Evolutionary conservation across 2,329 filamentous ascomycete genomes (phyloP), one percentile per base, ranked within the genome.

Genomic region (Calonectria pseudoreteaudii): DNA sequence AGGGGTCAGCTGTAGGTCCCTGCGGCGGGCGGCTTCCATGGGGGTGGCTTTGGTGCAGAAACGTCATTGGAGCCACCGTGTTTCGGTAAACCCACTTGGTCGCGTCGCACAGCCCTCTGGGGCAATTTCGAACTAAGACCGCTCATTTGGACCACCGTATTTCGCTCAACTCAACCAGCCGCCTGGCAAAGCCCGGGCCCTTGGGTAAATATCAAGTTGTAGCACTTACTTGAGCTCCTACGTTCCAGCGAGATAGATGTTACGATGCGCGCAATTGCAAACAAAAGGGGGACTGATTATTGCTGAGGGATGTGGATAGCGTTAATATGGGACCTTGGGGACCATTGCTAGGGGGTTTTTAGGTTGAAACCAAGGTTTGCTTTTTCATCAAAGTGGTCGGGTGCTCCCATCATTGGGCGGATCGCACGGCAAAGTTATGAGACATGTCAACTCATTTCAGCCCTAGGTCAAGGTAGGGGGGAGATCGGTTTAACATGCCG

Each of bases 11-110:
- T 13, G 66, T 60, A 58, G 68, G 68, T 20, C 7, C 30, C 8
- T 31, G 49, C 69, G 71, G 75, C 78, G 78, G 78, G 72, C 76
- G 75, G 78, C 75, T 74, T 75, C 74, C 73, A 74, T 71, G 75
- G 78, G 70, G 68, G 74, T 14, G 71, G 50, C 38, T 11, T 4
- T 4, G 10, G 9, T 23, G n/a, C 44, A 3, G 13, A 11, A 10
- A 10, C 9, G 20, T 47, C 44, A 47, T 47, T 47, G 3, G 44
- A 11, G 2, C 44, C 44, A 23, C n/a, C 44, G 44, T 23, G n/a
- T 47, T 4, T 6, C 20, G 18, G 44, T 5, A 13, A 13, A 23
- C 20, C 11, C 10, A 23, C 44, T 23, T 13, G n/a, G 44, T n/a
- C 44, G 10, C 66, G 30, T 18, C n/a, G 36, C 38, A 20, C 7